Evolutionary conservation across 306 rosid species (phyloP), one percentile per base, ranked within the genome.

Genomic region (Rosa rugosa): DNA sequence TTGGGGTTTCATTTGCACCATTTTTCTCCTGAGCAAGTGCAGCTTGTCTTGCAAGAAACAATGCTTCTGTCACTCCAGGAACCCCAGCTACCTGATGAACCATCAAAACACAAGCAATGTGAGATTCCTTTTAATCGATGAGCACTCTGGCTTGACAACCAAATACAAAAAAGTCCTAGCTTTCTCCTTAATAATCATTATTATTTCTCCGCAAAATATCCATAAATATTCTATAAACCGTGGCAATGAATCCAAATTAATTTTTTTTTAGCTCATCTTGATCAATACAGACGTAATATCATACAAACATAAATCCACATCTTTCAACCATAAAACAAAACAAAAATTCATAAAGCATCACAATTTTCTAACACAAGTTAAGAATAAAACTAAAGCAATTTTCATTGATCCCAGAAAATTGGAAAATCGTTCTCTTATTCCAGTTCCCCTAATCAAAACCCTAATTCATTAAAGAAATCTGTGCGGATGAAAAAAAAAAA

Each of bases 31-130:
- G 86, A 69, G 93, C 90, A 84, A 88, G 88, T 5, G 89, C 93
- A 73, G 94, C 83, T 80, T 91, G 94, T 66, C 94, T 91, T 34
- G 98, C 85, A 66, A 90, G 68, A 86, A 93, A 96, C 56, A 96
- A 71, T 18, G 86, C 88, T 83, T 96, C 99, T 3, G 97, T 96
- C 73, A 93, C 98, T 73, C 99, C 98, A 38, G 98, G 99, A 81
- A 96, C 99, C 41, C 97, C 96, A 54, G 99, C 99, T 50, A 93
- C 89, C 99, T 93, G 78, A 71, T 11, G 9, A 1, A 34, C 46
- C 6, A 14, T 62, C 70, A 60, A 56, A 57, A 71, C 14, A 60
- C 47, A 60, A 46, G n/a, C 53, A 44, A n/a, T 17, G 42, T 25
- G 6, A 12, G 18, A 74, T 38, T 5, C 6, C 13, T 74, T 14